Evolutionary conservation across 768 basidiomycete genomes (phyloP).

Genomic region (Termitomyces titanicus): DNA sequence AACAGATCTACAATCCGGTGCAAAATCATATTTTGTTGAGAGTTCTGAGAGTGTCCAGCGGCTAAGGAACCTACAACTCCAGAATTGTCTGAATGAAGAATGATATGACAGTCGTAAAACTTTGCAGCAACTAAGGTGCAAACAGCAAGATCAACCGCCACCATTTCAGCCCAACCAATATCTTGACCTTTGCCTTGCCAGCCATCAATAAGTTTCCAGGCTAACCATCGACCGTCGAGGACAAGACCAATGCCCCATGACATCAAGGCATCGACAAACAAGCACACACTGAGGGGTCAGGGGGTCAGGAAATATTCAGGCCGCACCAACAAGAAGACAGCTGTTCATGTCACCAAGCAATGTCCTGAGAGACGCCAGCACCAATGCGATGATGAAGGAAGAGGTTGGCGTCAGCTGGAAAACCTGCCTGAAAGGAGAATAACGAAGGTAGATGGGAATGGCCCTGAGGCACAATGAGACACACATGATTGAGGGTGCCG

Average conservation of each 20-base stretch:
- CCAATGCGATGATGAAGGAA: slow-evolving; percentile 15
- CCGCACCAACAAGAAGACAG: not conserved
- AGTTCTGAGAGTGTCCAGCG: too few relatives aligned
- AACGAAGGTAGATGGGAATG: slow-evolving; percentile 26
- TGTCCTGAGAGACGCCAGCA: slow-evolving; percentile 12
- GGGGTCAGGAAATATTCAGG: not conserved
- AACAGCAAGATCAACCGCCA: too few relatives aligned
- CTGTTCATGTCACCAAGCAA: slow-evolving; percentile 24
- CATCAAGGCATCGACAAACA: not conserved
- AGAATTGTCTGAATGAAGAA: too few relatives aligned
- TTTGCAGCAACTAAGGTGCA: too few relatives aligned
- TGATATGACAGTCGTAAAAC: too few relatives aligned
- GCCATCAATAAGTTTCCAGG: not conserved
- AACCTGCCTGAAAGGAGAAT: slow-evolving; percentile 23
- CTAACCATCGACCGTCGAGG: not conserved
- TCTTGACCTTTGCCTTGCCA: too few relatives aligned
- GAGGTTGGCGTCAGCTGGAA: slow-evolving; percentile 13
- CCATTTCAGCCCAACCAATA: too few relatives aligned
- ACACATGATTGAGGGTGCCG: slow-evolving; percentile 34
- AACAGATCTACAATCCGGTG: not conserved
- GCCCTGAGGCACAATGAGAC: slow-evolving; percentile 26
- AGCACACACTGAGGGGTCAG: not conserved
- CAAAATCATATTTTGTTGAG: not conserved
- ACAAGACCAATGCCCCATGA: slow-evolving; percentile 4
- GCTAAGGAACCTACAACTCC: too few relatives aligned